Evolutionary conservation across 2,329 filamentous ascomycete genomes (phyloP).

Genomic region (Colletotrichum sp.): DNA sequence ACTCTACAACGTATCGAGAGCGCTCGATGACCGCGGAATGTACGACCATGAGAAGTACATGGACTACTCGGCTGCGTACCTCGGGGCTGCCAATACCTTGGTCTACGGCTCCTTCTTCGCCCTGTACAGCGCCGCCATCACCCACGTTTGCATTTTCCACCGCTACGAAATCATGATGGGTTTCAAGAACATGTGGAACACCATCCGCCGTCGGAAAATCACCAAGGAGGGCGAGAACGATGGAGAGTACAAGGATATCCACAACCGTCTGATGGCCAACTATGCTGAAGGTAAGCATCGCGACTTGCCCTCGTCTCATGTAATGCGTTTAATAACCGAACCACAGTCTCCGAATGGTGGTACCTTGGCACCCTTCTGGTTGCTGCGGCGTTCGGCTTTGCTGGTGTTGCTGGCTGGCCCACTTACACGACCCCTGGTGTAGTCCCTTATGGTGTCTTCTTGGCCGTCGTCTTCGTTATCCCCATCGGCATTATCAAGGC

Average conservation of each 20-base stretch:
- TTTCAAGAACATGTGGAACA: slow-evolving; percentile 28
- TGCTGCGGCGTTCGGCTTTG: slow-evolving; percentile 40
- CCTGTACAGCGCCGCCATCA: slow-evolving; percentile 31
- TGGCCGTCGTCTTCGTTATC: slow-evolving; percentile 49
- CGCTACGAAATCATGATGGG: slow-evolving; percentile 32
- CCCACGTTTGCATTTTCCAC: slow-evolving; percentile 35
- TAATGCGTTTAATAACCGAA: background rate
- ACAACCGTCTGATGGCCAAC: slow-evolving; percentile 36
- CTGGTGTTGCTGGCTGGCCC: slow-evolving; percentile 43
- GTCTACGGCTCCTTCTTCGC: slow-evolving; percentile 35
- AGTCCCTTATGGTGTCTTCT: slow-evolving; percentile 44
- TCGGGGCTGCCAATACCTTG: slow-evolving; percentile 29
- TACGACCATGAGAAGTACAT: slow-evolving; percentile 43
- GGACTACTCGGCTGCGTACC: slow-evolving; percentile 27
- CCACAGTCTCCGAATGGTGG: slow-evolving; percentile 47
- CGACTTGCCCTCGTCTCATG: too few relatives aligned
- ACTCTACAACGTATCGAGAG: slow-evolving; percentile 41
- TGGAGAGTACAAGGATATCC: slow-evolving; percentile 39
- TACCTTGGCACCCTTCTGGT: slow-evolving; percentile 37
- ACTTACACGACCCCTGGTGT: slow-evolving; percentile 45
- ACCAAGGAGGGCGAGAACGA: slow-evolving; percentile 30
- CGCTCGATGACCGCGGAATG: slow-evolving; percentile 36
- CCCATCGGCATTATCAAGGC: slow-evolving; percentile 49
- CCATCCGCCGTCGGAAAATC: slow-evolving; percentile 34
- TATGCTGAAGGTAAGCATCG: slow-evolving; percentile 29